Conservation (phyloP, 2,329 filamentous ascomycete species). For the Sordariomycetes sp. region DNA sequence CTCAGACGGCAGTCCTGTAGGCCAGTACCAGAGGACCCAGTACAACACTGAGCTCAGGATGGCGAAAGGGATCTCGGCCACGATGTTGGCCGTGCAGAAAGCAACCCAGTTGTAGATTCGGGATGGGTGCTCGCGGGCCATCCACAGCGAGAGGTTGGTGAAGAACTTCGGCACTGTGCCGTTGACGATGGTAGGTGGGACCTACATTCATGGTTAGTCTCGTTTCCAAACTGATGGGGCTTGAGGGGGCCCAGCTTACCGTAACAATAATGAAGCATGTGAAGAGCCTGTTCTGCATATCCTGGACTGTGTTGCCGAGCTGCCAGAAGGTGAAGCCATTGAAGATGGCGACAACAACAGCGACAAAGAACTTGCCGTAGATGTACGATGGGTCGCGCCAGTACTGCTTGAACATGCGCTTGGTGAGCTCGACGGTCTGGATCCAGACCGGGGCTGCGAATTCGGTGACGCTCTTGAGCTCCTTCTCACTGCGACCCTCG, state of each 20-base stretch:
- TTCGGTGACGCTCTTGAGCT: conserved; percentile 33
- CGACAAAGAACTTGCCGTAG: conserved; percentile 67
- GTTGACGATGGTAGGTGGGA: conserved; percentile 66
- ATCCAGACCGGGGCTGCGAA: conserved; percentile 57
- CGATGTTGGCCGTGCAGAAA: conserved; percentile 63
- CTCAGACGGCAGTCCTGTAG: conserved; percentile 59
- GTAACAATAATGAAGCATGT: conserved; percentile 56
- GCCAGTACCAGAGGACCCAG: conserved; percentile 70
- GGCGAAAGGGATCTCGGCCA: conserved; percentile 64
- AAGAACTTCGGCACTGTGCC: conserved; percentile 71
- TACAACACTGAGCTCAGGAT: conserved; percentile 58
- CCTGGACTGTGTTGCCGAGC: conserved; percentile 53
- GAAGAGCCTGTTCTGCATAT: conserved; percentile 74
- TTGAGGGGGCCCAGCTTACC: too few relatives aligned
- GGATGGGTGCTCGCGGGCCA: conserved; percentile 62
- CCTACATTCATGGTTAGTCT: too few relatives aligned
- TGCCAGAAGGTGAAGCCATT: conserved; percentile 73
- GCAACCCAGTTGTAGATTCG: conserved; percentile 72
- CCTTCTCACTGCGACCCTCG: conserved; percentile 6
- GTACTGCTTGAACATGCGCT: conserved; percentile 62
- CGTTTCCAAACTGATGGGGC: too few relatives aligned
- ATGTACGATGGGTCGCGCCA: conserved; percentile 71
- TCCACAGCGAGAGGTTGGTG: conserved; percentile 62
- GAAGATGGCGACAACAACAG: conserved; percentile 65
- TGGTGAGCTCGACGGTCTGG: conserved; percentile 59